Conservation (phyloP, 352 stramenopile genomes). For the Pelagophyceae sp. region DNA sequence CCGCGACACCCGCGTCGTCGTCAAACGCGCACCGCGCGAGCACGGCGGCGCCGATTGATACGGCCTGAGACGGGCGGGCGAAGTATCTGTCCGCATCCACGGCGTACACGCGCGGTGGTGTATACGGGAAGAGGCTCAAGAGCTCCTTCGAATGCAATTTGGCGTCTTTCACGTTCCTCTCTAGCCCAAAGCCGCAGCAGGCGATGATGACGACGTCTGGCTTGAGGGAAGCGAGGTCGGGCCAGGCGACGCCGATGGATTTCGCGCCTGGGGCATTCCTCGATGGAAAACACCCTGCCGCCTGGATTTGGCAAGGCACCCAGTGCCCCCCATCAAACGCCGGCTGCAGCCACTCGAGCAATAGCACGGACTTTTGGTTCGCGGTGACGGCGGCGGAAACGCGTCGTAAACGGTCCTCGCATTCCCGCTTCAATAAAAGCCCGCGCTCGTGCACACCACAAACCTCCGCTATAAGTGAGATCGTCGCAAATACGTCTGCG, state of each 20-base stretch:
- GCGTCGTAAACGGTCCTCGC: neutral
- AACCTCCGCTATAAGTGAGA: slow-evolving; percentile 37
- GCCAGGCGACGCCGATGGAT: slow-evolving; percentile 38
- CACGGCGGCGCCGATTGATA: slow-evolving; percentile 44
- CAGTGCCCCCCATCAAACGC: slow-evolving; percentile 53
- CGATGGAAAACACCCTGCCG: slow-evolving; percentile 18
- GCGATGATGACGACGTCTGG: slow-evolving; percentile 50
- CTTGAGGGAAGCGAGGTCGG: slow-evolving; percentile 38
- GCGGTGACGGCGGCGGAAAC: neutral
- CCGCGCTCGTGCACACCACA: slow-evolving; percentile 26
- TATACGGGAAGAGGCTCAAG: slow-evolving; percentile 31
- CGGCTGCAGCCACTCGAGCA: slow-evolving; percentile 38
- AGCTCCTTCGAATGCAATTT: neutral
- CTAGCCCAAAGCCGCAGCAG: slow-evolving; percentile 54
- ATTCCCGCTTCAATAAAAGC: neutral
- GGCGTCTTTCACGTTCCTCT: slow-evolving; percentile 43
- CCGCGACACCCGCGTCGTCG: slow-evolving; percentile 20
- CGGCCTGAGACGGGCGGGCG: slow-evolving; percentile 41
- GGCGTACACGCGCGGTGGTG: slow-evolving; percentile 39
- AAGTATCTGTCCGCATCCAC: slow-evolving; percentile 53
- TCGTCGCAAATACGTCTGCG: slow-evolving; percentile 33
- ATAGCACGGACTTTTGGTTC: neutral
- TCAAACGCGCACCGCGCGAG: slow-evolving; percentile 44
- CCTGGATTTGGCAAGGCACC: slow-evolving; percentile 44
- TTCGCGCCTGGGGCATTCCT: slow-evolving; percentile 15